Conservation (phyloP, 2,329 filamentous ascomycete genomes). For the Hymenoscyphus fraxineus region DNA sequence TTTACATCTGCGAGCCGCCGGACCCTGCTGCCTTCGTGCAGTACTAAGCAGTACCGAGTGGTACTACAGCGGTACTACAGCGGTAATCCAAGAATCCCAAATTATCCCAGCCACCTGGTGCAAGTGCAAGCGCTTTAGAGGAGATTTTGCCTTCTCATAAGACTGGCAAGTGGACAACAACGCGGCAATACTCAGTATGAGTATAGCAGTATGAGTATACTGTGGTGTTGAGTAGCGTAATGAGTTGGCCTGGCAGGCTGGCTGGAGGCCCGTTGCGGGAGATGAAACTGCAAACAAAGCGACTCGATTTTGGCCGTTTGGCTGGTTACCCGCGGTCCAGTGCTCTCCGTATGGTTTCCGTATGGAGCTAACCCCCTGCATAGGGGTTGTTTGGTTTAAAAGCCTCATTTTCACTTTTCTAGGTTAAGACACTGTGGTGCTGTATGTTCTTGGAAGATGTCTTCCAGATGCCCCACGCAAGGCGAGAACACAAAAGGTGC, state of each 20-base stretch:
- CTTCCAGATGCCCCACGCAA: no score
- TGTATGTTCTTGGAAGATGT: no score
- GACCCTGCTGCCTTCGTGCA: no score
- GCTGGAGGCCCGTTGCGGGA: not conserved
- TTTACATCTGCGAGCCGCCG: no score
- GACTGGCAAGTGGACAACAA: not conserved
- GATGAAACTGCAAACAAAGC: not conserved
- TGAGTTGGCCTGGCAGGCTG: not conserved
- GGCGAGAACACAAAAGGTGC: no score
- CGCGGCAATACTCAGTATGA: not conserved
- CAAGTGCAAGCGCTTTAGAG: not conserved
- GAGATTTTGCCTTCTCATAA: no score
- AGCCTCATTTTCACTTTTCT: no score
- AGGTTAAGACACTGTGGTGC: no score
- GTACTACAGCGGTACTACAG: no score
- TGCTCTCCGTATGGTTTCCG: not conserved
- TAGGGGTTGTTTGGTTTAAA: not conserved
- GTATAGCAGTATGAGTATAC: no score
- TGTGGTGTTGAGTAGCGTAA: no score
- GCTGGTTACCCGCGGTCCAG: not conserved
- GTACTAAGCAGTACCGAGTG: no score
- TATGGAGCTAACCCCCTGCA: slow-evolving; percentile 1
- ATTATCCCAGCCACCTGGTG: not conserved
- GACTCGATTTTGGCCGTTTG: not conserved
- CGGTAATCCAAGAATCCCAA: not conserved